Base-by-base conservation (phyloP, 2,329 filamentous ascomycete genomes). In the Aspergillus uvarum region DNA sequence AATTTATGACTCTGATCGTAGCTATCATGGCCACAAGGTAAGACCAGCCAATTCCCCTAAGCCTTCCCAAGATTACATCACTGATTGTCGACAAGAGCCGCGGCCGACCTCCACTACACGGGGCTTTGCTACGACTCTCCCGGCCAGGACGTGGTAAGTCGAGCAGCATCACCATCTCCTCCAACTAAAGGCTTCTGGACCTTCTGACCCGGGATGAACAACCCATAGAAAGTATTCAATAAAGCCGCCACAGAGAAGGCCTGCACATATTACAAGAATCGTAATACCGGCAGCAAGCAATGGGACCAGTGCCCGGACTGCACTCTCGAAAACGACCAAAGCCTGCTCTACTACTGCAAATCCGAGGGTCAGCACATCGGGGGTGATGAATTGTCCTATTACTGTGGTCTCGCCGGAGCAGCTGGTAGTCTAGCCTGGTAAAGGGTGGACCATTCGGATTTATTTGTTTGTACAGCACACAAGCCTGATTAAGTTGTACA, bases 301-400 rank as follows among this genome's bases (percentile, higher is more conserved):
- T 68, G 65, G 65, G 66, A 68, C 22, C 55, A 59, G 26, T 68
- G 66, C 19, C 65, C 65, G 2, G 66, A 68, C 47, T 68, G 66
- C 57, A 61, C 63, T 8, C 29, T 64, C 19, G 31, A 52, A 24
- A 65, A 47, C 26, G 64, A 61, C 29, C 54, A 55, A 22, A 60
- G 60, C 12, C 42, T 66, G 29, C 48, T 65, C 32, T 63, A 61
- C 48, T 67, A 68, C 50, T 68, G 66, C 49, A 58, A 68, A n/a
- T 65, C 63, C n/a, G 58, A 58, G 2, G 65, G 47, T 0, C 55
- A 59, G 32, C 66, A 68, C 51, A 68, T 68, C 21, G 66, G 66
- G 26, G 65, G 66, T 2, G 66, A 68, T 12, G 66, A 68, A 47
- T 53, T 67, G 49, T 58, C 57, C 19, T 68, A 68, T 24, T 68